Base-by-base conservation (phyloP, 768 basidiomycete genomes). In the Phaeolepiota aurea region DNA sequence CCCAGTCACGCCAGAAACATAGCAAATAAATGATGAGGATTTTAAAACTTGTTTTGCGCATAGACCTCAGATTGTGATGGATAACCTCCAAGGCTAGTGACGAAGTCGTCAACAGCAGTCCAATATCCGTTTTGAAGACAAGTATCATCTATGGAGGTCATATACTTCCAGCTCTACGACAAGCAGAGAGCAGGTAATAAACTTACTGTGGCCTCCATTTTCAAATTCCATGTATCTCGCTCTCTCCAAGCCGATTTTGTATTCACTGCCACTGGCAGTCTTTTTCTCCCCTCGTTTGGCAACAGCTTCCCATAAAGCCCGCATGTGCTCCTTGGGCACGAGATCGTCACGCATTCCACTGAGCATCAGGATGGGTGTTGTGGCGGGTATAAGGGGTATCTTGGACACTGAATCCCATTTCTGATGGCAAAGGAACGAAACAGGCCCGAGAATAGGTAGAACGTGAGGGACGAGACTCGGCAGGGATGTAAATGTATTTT, bases 401-500 rank as follows among this genome's bases (percentile, higher is more conserved):
- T 81, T 78, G 3, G 72, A 69, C 0, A 74, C 72, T 1, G 87
- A 87, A 53, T 89, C 79, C 91, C 91, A 94, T 55, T 82, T 85
- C 57, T 94, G 79, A 52, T 90, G 81, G 49, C 88, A 84, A 10
- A 92, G 73, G 59, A 84, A 84, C 14, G 87, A 65, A 53, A 91
- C 69, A 2, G 81, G 83, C 0, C 74, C 68, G 20, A 92, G 71
- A 21, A 75, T 55, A 4, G 92, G 92, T 22, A 96, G 64, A 12
- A 83, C 76, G 45, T 77, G 66, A 0, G 89, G 92, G n/a, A 96
- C 77, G 12, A 94, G 75, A 38, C 70, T 73, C 3, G 83, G 83
- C 20, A 97, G 73, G 31, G 85, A 89, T 22, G 84, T 77, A 59
- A 96, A 96, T 0, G 93, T 94, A 57, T 96, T 98, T 65, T 97